phyloP scores from a whole-genome alignment of 805 yeast genomes.

The Candida jianshihensis region DNA sequence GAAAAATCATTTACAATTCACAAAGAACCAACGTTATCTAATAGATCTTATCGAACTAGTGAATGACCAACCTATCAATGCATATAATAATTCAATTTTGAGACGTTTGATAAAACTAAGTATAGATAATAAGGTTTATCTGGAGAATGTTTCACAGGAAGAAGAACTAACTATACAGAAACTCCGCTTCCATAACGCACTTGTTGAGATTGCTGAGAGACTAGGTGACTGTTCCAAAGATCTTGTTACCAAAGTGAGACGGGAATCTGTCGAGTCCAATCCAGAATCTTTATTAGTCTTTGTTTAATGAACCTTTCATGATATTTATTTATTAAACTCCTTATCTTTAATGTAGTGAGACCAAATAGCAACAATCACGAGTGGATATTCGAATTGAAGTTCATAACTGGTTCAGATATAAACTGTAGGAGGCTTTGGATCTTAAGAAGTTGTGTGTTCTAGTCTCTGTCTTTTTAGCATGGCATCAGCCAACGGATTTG shows the following conservation, averaged over 20 bases:
- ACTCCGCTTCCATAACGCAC: conserved; percentile 10
- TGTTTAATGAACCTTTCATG: too few species aligned
- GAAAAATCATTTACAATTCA: conserved; percentile 3
- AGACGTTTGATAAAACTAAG: conserved; percentile 6
- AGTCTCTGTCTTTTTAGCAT: too few species aligned
- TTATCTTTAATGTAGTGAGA: too few species aligned
- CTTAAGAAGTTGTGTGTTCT: too few species aligned
- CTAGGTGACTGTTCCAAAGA: neutral
- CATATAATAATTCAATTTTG: conserved; percentile 6
- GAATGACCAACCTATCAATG: conserved; percentile 3
- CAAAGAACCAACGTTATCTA: conserved; percentile 7
- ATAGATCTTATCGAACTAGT: conserved; percentile 5
- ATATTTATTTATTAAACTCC: too few species aligned
- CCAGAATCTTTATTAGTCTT: too few species aligned
- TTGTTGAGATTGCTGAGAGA: conserved; percentile 4
- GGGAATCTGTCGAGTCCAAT: neutral
- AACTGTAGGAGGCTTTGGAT: too few species aligned
- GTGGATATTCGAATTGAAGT: too few species aligned
- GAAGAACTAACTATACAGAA: conserved; percentile 12
- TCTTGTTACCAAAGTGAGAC: neutral
- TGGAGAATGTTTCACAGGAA: conserved; percentile 1
- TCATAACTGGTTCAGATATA: too few species aligned
- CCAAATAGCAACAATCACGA: too few species aligned
- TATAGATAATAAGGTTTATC: conserved; percentile 2
- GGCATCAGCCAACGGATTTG: too few species aligned